These are phyloP conservation scores for Megacollybia marginata DNA, from an alignment of 768 basidiomycete genomes.

Conservation along the genomic window DNA sequence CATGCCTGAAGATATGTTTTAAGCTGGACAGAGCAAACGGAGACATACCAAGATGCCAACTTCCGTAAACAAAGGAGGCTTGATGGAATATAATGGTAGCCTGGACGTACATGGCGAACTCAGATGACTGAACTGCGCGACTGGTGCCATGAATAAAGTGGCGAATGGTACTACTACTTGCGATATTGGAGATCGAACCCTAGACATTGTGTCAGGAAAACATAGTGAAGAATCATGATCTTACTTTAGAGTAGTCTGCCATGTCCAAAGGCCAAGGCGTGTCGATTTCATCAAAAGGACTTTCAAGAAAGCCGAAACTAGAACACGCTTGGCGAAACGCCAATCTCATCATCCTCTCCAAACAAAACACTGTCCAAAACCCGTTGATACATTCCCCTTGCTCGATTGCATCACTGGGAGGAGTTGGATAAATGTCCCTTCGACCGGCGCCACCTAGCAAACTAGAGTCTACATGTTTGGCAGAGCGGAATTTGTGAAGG, in stretches of 20 bases:
- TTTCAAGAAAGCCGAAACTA: slow-evolving; percentile 10
- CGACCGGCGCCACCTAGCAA: slow-evolving; percentile 4
- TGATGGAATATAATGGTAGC: slow-evolving; percentile 13
- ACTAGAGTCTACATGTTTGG: slow-evolving; percentile 5
- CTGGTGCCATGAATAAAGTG: too few species aligned
- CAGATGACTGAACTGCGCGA: not conserved
- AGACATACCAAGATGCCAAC: slow-evolving; percentile 8
- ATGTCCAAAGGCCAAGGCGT: slow-evolving; percentile 16
- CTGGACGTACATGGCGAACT: slow-evolving; percentile 6
- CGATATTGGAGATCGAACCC: too few species aligned
- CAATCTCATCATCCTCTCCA: slow-evolving; percentile 9
- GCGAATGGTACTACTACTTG: too few species aligned
- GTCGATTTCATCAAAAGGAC: slow-evolving; percentile 10
- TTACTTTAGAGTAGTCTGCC: slow-evolving; percentile 6
- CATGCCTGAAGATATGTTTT: not conserved
- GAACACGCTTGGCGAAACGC: slow-evolving; percentile 5
- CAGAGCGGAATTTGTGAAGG: slow-evolving; percentile 9
- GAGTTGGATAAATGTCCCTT: slow-evolving; percentile 4
- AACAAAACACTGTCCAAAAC: slow-evolving; percentile 13
- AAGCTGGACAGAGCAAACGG: not conserved
- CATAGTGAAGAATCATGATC: not conserved
- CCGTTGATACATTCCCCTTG: slow-evolving; percentile 15
- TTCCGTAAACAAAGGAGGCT: slow-evolving; percentile 4
- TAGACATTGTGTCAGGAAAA: not conserved
- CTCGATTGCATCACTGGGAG: slow-evolving; percentile 11